These are phyloP conservation scores for Candida adriatica DNA, from an alignment of 805 yeast species.

Conservation along the genomic window DNA sequence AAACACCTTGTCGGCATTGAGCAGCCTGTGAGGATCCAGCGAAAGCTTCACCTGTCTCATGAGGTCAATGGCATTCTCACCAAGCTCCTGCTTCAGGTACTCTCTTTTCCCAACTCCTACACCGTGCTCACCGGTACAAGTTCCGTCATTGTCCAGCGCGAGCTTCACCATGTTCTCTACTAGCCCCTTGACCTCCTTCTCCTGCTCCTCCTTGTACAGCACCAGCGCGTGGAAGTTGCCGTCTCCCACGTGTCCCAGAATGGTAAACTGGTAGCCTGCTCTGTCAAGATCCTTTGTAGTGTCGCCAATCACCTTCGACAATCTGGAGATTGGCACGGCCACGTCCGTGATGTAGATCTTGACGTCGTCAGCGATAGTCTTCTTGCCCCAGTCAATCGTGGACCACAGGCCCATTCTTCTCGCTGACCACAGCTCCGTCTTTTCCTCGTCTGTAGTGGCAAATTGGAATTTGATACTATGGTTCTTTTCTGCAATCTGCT, in stretches of 20 bases:
- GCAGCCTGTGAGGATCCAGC: constrained; percentile 62
- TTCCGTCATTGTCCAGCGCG: constrained; percentile 69
- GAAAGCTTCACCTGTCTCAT: constrained; percentile 73
- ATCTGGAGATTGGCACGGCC: constrained; percentile 69
- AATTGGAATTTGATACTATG: constrained; percentile 53
- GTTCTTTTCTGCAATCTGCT: constrained; percentile 44
- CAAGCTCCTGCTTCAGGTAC: constrained; percentile 55
- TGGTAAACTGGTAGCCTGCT: constrained; percentile 47
- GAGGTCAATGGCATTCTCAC: constrained; percentile 55
- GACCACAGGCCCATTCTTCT: constrained; percentile 66
- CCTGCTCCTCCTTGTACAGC: constrained; percentile 47
- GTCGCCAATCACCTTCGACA: constrained; percentile 55
- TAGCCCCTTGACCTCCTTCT: constrained; percentile 37
- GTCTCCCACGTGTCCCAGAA: constrained; percentile 80
- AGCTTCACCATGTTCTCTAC: constrained; percentile 56
- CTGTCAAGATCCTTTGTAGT: constrained; percentile 52
- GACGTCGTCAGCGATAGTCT: constrained; percentile 36
- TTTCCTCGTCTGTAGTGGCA: constrained; percentile 58
- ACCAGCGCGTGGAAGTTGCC: constrained; percentile 74
- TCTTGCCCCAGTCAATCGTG: constrained; percentile 57
- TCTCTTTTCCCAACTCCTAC: constrained; percentile 74
- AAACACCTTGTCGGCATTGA: constrained; percentile 78
- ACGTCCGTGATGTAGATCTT: constrained; percentile 73
- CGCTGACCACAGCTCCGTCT: constrained; percentile 66
- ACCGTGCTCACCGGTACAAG: constrained; percentile 87